Percentiles rank a stretch among this genome's conserved stretches.
These are phyloP conservation scores for Fusarium pseudoanthophilum DNA, from an alignment of 2,329 filamentous ascomycete species.

Conservation along the genomic window DNA sequence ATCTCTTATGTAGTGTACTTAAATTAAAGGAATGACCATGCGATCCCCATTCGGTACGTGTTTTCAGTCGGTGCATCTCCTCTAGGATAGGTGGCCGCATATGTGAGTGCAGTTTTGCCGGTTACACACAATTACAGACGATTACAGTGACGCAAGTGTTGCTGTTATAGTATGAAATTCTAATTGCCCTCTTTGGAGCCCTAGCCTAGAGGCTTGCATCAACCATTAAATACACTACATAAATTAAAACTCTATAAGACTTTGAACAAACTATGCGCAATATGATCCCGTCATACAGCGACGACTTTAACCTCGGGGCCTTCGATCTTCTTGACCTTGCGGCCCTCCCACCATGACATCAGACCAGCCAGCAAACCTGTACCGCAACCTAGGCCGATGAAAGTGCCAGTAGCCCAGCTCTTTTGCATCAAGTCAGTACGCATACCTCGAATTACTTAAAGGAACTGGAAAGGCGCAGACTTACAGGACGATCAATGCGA, in stretches of 20 bases:
- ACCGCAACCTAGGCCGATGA: background rate
- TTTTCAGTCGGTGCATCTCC: too few species aligned
- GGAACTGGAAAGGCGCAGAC: too few species aligned
- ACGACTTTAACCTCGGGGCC: background rate
- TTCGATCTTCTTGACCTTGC: background rate
- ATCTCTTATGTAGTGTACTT: too few species aligned
- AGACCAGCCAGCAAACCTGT: background rate
- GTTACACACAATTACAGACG: fast-evolving
- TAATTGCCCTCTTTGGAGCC: fast-evolving
- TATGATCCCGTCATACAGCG: background rate
- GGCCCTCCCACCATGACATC: slow-evolving; percentile 3
- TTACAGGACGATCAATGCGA: background rate
- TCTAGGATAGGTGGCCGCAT: too few species aligned
- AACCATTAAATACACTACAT: background rate
- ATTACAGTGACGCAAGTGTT: background rate
- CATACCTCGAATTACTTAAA: fast-evolving
- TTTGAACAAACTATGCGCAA: background rate
- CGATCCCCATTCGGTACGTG: too few species aligned
- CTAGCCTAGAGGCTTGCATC: background rate
- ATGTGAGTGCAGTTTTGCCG: too few species aligned
- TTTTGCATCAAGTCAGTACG: background rate
- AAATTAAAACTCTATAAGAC: background rate
- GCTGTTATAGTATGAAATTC: fast-evolving
- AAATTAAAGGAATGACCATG: too few species aligned
- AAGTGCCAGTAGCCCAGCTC: slow-evolving; percentile 2